phyloP scores from a whole-genome alignment of 345 rosid genomes.

The Nephelium lappaceum region DNA sequence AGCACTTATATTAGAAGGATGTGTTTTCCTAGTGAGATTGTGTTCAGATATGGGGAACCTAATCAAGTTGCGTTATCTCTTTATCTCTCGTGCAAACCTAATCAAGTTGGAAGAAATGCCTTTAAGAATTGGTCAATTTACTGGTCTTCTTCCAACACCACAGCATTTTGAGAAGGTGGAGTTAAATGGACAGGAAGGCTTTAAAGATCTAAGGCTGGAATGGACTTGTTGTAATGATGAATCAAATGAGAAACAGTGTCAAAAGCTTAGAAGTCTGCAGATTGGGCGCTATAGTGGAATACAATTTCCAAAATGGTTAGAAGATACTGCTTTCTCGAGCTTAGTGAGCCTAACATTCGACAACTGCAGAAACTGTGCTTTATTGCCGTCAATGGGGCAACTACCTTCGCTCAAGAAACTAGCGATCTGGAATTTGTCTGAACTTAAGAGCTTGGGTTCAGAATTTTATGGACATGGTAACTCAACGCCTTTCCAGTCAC shows the following conservation, averaged over 20 bases:
- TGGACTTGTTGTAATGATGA: slow-evolving; percentile 30
- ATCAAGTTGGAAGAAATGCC: slow-evolving; percentile 17
- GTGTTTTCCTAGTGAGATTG: background rate
- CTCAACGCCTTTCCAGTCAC: background rate
- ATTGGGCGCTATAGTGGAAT: slow-evolving; percentile 41
- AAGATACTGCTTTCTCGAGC: slow-evolving; percentile 28
- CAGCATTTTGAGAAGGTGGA: background rate
- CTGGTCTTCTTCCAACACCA: background rate
- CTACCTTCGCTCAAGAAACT: slow-evolving; percentile 41
- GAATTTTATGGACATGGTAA: background rate
- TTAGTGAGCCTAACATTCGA: slow-evolving; percentile 26
- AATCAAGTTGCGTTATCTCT: slow-evolving; percentile 1
- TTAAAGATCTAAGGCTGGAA: slow-evolving; percentile 29
- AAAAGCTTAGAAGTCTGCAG: slow-evolving; percentile 33
- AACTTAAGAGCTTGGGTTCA: background rate
- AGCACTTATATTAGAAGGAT: background rate
- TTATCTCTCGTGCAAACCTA: background rate
- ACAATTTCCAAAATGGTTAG: slow-evolving; percentile 40
- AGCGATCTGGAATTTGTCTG: background rate
- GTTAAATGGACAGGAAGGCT: slow-evolving; percentile 2
- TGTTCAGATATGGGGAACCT: slow-evolving; percentile 12
- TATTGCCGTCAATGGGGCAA: slow-evolving; percentile 44
- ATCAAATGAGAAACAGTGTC: slow-evolving; percentile 33
- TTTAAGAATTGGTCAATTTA: background rate
- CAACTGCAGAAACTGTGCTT: slow-evolving; percentile 34